Evolutionary conservation across 768 basidiomycete species (phyloP), one percentile per base, ranked within the genome.

Genomic region (Dacryopinax primogenitus): DNA sequence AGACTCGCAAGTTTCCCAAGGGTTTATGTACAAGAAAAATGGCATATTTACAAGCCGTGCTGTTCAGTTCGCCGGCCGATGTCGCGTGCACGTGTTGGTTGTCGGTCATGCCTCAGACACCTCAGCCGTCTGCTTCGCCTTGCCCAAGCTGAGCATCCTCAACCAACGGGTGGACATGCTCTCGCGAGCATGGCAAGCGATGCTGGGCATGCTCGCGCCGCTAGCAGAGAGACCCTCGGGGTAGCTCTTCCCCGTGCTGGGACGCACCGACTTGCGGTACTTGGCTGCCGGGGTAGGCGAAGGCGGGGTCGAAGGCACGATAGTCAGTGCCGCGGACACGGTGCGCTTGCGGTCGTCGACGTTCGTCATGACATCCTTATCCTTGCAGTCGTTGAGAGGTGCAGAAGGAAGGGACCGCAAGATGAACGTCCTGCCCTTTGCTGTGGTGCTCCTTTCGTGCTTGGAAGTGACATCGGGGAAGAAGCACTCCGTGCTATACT

Each of bases 1-100:
- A 58, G 26, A 58, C 51, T 58, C 51, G 51, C 51, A 58, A 58
- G 51, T 58, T 58, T 58, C 51, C 51, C 51, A 58, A 58, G 51
- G n/a, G 51, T 58, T 58, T 58, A 58, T 58, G 51, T 58, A 58
- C 51, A 58, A 58, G 21, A 15, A 23, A 44, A 44, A 44, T 7
- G 41, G 41, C 41, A 44, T 44, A 58, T 58, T 3, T 26, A 58
- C 23, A 58, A 58, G 51, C 26, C 26, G 30, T 47, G 51, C 32
- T 58, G 51, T 30, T 28, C 26, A 2, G 3, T 15, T 11, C 51
- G 26, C 3, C 11, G 26, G 51, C 51, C 23, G 21, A 26, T 30
- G 51, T 32, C 21, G 51, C 51, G 30, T 18, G 13, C 32, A 4
- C 13, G 26, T 9, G 26, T n/a, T n/a, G n/a, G n/a, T n/a, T 32